Percentiles rank a stretch among this genome's conserved stretches.
Conservation (phyloP, 768 basidiomycete species). For the Rhodosporidiobolus sp. region DNA sequence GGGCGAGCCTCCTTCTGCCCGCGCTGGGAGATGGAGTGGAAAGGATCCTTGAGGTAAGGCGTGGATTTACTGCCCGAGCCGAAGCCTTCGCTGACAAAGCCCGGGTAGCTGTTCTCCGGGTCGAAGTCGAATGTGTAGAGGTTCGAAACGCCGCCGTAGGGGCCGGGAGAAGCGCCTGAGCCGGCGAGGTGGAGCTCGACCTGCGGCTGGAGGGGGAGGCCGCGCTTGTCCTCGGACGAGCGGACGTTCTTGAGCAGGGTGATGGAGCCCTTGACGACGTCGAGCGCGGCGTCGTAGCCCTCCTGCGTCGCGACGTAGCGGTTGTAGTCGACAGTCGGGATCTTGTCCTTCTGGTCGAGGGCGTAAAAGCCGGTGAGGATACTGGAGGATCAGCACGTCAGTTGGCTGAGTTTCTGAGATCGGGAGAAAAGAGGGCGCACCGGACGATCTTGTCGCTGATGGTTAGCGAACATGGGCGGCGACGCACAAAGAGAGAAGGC, state of each 20-base stretch:
- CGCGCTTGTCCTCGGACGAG: background rate
- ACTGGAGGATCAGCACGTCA: too few relatives aligned
- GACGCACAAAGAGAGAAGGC: too few relatives aligned
- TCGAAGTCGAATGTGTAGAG: background rate
- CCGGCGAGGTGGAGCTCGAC: slow-evolving; percentile 11
- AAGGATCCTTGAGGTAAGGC: slow-evolving; percentile 46
- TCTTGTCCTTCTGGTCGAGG: slow-evolving; percentile 5
- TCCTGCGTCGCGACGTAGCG: background rate
- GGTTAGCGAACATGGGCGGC: too few relatives aligned
- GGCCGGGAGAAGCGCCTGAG: slow-evolving; percentile 34
- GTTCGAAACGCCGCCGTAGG: slow-evolving; percentile 34
- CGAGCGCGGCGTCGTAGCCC: slow-evolving; percentile 4
- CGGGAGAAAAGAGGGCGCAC: too few relatives aligned
- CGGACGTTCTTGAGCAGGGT: slow-evolving; percentile 39
- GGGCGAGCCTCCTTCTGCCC: slow-evolving; percentile 36
- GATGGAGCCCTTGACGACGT: slow-evolving; percentile 16
- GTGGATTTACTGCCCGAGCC: slow-evolving; percentile 47
- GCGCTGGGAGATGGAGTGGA: slow-evolving; percentile 44
- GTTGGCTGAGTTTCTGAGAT: too few relatives aligned
- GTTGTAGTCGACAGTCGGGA: slow-evolving; percentile 4
- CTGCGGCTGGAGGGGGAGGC: slow-evolving; percentile 15
- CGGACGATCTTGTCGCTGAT: slow-evolving; percentile 30
- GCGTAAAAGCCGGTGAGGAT: slow-evolving; percentile 24
- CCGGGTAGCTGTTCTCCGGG: background rate
- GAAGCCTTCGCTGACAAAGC: slow-evolving; percentile 41